Conservation (phyloP, 257 asterid species). For the Solanum acaule region DNA sequence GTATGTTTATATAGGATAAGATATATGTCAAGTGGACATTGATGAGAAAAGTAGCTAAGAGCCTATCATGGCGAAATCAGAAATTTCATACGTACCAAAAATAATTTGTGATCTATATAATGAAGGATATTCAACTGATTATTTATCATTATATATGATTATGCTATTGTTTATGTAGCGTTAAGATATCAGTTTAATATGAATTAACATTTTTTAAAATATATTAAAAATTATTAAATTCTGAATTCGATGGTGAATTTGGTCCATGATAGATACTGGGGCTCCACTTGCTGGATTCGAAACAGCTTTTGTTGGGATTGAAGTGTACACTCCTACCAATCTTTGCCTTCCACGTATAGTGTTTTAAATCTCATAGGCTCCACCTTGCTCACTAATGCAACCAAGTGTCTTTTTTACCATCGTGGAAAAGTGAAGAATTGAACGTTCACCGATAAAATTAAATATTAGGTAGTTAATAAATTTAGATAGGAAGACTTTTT, state of each 20-base stretch:
- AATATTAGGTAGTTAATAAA: no score
- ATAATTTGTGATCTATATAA: no score
- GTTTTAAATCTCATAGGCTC: background rate
- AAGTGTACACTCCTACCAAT: background rate
- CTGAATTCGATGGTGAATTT: background rate
- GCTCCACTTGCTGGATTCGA: background rate
- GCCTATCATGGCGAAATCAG: background rate
- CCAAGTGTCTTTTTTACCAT: no score
- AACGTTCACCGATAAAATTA: no score
- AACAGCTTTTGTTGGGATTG: background rate
- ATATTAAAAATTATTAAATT: background rate
- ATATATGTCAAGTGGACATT: background rate
- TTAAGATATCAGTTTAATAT: background rate
- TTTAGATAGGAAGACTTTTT: fast-evolving
- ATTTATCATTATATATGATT: no score
- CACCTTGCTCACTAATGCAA: background rate
- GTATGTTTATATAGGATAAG: background rate
- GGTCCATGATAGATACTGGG: background rate
- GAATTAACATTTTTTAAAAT: no score
- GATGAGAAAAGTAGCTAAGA: background rate
- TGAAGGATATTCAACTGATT: no score
- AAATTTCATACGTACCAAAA: fast-evolving
- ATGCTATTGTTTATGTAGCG: background rate
- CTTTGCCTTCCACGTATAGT: background rate
- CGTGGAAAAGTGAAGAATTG: no score